Evolutionary conservation across 345 rosid genomes (phyloP), one percentile per base, ranked within the genome.

Genomic region (Sapria himalayana): DNA sequence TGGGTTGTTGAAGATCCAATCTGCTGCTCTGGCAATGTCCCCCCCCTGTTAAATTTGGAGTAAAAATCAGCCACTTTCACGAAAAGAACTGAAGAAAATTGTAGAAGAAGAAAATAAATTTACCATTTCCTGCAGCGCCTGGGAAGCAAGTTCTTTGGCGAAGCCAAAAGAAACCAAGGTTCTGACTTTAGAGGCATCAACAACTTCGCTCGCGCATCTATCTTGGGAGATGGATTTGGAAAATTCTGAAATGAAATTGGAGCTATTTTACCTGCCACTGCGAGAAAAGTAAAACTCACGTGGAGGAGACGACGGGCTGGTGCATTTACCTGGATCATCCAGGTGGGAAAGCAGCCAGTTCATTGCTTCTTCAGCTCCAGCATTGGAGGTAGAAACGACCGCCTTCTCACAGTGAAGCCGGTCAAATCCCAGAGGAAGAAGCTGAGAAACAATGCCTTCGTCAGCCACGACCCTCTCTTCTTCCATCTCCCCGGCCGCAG

Each of bases 1-100:
- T 25, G 92, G 95, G 61, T 70, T 91, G 65, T 58, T 80, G 60
- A 91, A 91, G 72, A 91, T 80, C 99, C 99, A 91, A 52, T 91
- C 99, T 39, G 99, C 80, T 34, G 99, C 99, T 56, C 67, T 84
- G 66, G 69, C 99, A 41, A 91, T 67, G 48, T 91, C 93, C 50
- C 89, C 92, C 39, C 77, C 89, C 95, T 91, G 69, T 32, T 34
- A 23, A 53, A 51, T 44, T 11, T 23, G 5, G 43, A 21, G 39
- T 19, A 35, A 10, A 51, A 15, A 31, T 16, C 25, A 20, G 21
- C 29, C 22, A 27, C 9, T 1, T 39, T 25, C 17, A 17, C 0
- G 32, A 39, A 29, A 33, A 17, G 11, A 1, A 9, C 15, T 32
- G 10, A 17, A 16, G 7, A 36, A 35, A 7, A 37, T 29, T 19